Evolutionary conservation across 352 stramenopile genomes (phyloP).

Genomic region (Globisporangium parvum): DNA sequence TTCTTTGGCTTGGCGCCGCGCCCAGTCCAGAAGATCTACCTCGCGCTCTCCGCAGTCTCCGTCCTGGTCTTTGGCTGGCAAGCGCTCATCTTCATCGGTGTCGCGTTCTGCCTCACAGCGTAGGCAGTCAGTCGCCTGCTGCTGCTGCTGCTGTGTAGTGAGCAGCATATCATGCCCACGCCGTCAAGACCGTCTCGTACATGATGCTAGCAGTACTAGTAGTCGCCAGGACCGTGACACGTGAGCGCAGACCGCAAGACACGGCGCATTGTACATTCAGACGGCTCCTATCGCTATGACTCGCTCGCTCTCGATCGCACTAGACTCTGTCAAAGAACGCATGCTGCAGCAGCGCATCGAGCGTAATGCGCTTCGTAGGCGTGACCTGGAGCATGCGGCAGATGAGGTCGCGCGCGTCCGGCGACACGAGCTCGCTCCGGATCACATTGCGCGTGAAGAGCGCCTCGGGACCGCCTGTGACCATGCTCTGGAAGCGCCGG

Average conservation of each 20-base stretch:
- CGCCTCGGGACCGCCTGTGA: conserved; percentile 9
- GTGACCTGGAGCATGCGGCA: conserved; percentile 42
- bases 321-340: conserved; percentile 21
- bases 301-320: background rate
- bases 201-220: too few relatives aligned
- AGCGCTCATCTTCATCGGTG: conserved; percentile 60
- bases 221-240: too few relatives aligned
- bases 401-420: conserved; percentile 32
- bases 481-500: conserved; percentile 30
- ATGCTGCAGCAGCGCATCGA: conserved; percentile 33
- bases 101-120: conserved; percentile 56
- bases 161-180: too few relatives aligned
- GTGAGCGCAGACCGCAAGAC: too few relatives aligned
- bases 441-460: conserved; percentile 11
- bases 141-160: too few relatives aligned
- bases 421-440: conserved; percentile 9
- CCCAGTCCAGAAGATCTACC: conserved; percentile 64
- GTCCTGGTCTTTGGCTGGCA: conserved; percentile 64
- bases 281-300: background rate
- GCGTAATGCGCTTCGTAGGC: conserved; percentile 29
- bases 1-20: conserved; percentile 47
- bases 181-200: too few relatives aligned
- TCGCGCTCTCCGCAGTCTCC: conserved; percentile 50
- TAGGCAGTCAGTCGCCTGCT: too few relatives aligned
- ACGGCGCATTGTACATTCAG: background rate